Conservation (phyloP, 495 filamentous ascomycete genomes). For the Penicillium simplicissimum region DNA sequence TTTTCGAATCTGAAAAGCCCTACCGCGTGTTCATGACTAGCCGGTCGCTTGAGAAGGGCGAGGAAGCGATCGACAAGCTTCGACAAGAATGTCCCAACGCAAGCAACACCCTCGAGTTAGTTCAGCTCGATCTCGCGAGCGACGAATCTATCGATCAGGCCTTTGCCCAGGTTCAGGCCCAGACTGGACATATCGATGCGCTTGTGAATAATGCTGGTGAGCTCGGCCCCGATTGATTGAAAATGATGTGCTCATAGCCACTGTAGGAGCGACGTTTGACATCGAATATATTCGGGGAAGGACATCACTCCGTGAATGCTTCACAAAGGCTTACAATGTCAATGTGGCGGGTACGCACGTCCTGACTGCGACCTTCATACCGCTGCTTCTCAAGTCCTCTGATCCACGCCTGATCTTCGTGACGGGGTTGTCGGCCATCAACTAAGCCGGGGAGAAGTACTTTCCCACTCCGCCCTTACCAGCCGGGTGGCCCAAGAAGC, state of each 20-base stretch:
- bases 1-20: constrained; percentile 7
- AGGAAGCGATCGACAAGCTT: constrained; percentile 12
- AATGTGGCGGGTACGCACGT: constrained; percentile 55
- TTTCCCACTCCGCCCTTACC: constrained; percentile 24
- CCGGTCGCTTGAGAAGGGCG: constrained; percentile 12
- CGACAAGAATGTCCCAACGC: constrained; percentile 6
- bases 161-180: constrained; percentile 27
- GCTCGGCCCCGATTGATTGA: neutral
- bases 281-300: constrained; percentile 28
- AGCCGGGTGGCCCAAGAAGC: constrained; percentile 49
- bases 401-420: constrained; percentile 53
- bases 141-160: constrained; percentile 39
- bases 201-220: constrained; percentile 47
- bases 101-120: constrained; percentile 16
- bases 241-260: constrained; percentile 18
- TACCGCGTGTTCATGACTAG: constrained; percentile 19
- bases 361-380: constrained; percentile 42
- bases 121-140: constrained; percentile 36
- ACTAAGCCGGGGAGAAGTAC: constrained; percentile 24
- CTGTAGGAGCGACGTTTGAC: constrained; percentile 34
- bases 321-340: constrained; percentile 45
- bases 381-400: constrained; percentile 49
- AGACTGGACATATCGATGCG: constrained; percentile 39
- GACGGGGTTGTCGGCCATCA: constrained; percentile 30
- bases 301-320: constrained; percentile 43